Conservation (phyloP, 2,329 filamentous ascomycete species). For the Ciborinia camelliae region DNA sequence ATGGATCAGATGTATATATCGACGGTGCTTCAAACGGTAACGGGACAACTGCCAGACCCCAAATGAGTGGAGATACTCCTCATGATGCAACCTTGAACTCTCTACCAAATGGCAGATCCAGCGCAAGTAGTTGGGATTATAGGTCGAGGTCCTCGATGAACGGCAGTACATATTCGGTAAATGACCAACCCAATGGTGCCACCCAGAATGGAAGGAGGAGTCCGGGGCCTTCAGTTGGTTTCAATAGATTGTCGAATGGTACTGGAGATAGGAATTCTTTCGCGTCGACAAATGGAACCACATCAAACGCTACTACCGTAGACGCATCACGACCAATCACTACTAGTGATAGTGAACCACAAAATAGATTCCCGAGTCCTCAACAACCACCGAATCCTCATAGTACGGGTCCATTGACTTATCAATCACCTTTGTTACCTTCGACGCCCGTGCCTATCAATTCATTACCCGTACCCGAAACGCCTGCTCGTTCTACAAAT, state of each 20-base stretch:
- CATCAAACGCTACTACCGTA: slow-evolving; percentile 21
- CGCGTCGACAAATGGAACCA: slow-evolving; percentile 34
- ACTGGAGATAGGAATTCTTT: slow-evolving; percentile 32
- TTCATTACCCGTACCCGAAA: slow-evolving; percentile 25
- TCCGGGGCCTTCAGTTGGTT: slow-evolving; percentile 31
- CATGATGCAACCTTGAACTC: slow-evolving; percentile 55
- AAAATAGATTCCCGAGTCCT: slow-evolving; percentile 27
- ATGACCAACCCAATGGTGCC: slow-evolving; percentile 31
- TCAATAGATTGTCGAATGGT: slow-evolving; percentile 27
- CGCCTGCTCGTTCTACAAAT: slow-evolving; percentile 28
- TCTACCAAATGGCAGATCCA: slow-evolving; percentile 54
- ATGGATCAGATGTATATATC: slow-evolving; percentile 36
- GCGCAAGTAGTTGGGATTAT: slow-evolving; percentile 41
- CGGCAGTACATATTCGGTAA: slow-evolving; percentile 35
- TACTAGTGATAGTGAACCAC: slow-evolving; percentile 29
- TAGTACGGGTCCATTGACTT: slow-evolving; percentile 37
- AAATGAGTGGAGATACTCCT: slow-evolving; percentile 34
- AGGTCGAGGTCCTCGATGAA: slow-evolving; percentile 34
- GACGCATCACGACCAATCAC: slow-evolving; percentile 25
- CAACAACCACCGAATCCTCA: slow-evolving; percentile 32
- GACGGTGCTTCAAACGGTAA: slow-evolving; percentile 23
- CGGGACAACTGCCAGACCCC: slow-evolving; percentile 22
- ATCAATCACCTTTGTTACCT: slow-evolving; percentile 34
- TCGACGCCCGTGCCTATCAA: slow-evolving; percentile 33
- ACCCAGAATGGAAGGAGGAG: slow-evolving; percentile 36